Conservation (phyloP, 495 filamentous ascomycete species). For the Xylaria curta region DNA sequence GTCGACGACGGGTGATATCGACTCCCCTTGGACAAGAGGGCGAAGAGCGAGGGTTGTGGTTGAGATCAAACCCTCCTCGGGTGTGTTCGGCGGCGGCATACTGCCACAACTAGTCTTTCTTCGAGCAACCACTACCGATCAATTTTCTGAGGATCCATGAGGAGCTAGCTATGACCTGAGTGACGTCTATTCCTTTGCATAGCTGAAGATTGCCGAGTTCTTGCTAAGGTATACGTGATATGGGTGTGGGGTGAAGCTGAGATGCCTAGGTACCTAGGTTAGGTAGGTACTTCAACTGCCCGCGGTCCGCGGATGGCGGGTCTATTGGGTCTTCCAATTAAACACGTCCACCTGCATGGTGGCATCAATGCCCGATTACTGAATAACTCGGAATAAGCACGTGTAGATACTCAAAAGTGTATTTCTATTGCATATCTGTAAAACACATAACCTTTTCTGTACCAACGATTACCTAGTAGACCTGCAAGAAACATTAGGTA, state of each 20-base stretch:
- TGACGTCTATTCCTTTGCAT: background rate
- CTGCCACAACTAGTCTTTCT: background rate
- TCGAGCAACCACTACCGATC: background rate
- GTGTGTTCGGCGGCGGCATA: conserved; percentile 46
- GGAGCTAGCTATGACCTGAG: conserved; percentile 3
- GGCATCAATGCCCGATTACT: background rate
- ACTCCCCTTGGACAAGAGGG: conserved; percentile 26
- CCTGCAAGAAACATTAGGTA: too few relatives aligned
- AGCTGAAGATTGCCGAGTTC: background rate
- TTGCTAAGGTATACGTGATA: background rate
- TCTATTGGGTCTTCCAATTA: background rate
- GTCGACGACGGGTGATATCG: conserved; percentile 51
- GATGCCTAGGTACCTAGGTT: background rate
- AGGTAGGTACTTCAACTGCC: background rate
- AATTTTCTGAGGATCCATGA: background rate
- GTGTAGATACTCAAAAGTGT: background rate
- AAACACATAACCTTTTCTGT: too few relatives aligned
- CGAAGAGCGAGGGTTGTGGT: conserved; percentile 33
- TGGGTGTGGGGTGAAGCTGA: background rate
- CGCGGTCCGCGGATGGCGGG: background rate
- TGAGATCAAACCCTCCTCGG: conserved; percentile 41
- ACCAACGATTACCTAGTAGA: too few relatives aligned
- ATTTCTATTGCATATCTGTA: background rate
- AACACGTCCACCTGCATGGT: too few relatives aligned
- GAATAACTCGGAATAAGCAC: background rate